Conservation (phyloP, 352 stramenopile species). For the Elongisporangium anandrum region DNA sequence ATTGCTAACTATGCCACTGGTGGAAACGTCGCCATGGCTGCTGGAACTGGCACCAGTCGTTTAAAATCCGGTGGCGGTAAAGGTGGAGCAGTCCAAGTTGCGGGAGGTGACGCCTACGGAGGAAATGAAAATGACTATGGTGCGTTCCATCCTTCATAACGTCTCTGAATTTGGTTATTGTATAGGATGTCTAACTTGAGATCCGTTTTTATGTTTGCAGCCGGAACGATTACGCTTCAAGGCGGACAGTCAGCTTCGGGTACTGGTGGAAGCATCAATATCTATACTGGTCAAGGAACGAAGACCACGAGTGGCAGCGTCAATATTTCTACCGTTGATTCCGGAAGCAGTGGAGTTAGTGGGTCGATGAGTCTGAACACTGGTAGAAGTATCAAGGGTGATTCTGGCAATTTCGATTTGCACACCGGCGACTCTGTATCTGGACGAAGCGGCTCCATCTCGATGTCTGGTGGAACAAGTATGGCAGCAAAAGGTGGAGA, state of each 20-base stretch:
- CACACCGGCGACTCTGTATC: conserved; percentile 52
- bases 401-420: conserved; percentile 55
- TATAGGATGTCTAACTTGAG: conserved; percentile 6
- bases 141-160: conserved; percentile 10
- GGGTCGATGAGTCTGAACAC: conserved; percentile 64
- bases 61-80: conserved; percentile 44
- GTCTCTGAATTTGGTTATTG: background rate
- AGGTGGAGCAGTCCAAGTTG: conserved; percentile 50
- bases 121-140: conserved; percentile 34
- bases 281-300: conserved; percentile 34
- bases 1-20: conserved; percentile 32
- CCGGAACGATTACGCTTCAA: conserved; percentile 34
- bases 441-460: conserved; percentile 34
- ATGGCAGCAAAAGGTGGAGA: conserved; percentile 53
- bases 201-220: conserved; percentile 10
- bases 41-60: conserved; percentile 38
- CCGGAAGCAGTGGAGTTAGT: conserved; percentile 57
- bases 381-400: conserved; percentile 40
- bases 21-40: conserved; percentile 43
- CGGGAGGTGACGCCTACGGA: conserved; percentile 49
- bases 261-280: conserved; percentile 43
- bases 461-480: conserved; percentile 56
- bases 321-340: conserved; percentile 58
- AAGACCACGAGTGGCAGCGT: conserved; percentile 53
- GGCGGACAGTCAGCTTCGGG: conserved; percentile 42